Evolutionary conservation across 495 filamentous ascomycete species (phyloP), one percentile per base, ranked within the genome.

Genomic region (Lophium mytilinum): DNA sequence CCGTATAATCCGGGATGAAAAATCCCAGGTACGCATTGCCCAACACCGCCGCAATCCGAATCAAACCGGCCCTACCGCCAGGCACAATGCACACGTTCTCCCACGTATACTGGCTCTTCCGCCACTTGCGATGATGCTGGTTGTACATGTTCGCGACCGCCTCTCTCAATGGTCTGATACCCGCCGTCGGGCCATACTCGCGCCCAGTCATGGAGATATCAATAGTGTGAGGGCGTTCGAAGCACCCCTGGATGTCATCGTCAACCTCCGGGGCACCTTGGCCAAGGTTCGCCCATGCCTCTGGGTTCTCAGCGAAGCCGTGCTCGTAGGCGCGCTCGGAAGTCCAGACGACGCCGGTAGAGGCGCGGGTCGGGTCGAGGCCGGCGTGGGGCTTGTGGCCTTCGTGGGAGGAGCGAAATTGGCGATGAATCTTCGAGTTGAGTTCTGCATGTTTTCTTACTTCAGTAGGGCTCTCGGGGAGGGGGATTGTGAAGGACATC

Each of bases 31-130:
- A 95, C 52, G 90, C 85, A 66, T 95, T 95, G 62, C 90, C 90
- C 62, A 97, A 70, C 11, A 97, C 92, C 19, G 92, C 92, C 2
- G 92, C 90, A 72, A 96, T 95, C 47, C 92, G 81, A 60, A 96
- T 95, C 74, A 97, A 75, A 21, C 92, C 92, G 14, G 92, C 91
- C 59, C 92, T 79, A 24, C 92, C 92, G 70, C 92, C 92, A 40
- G 92, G 92, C 4, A 97, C 92, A 67, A 97, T 94, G 71, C 88
- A 90, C n/a, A 96, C 92, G 72, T 97, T 96, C 75, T 96, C 63
- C 92, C 89, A 95, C n/a, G 86, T 90, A 69, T 97, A 96, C 71
- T 95, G 78, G 69, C 86, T 91, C n/a, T 78, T 75, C 73, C 93
- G 90, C 56, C 87, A 88, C 72, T 91, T 75, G 42, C 92, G 83